Conservation (phyloP, 257 asterid species). For the Euphrasia confusa region DNA sequence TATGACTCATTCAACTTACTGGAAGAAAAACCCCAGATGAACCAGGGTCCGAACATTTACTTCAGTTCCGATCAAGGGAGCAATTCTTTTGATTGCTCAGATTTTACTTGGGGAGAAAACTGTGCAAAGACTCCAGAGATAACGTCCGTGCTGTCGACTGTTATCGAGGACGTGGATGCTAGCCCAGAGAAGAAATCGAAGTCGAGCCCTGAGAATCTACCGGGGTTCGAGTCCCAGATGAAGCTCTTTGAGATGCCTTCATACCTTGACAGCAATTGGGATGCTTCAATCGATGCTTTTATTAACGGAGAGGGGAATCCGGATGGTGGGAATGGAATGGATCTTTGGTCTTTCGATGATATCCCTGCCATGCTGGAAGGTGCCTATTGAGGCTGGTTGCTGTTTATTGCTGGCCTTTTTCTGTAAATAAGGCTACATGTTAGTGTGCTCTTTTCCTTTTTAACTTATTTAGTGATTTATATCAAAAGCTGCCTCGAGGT, state of each 20-base stretch:
- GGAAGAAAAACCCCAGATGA: conserved; percentile 66
- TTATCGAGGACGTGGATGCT: conserved; percentile 45
- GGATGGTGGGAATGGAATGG: conserved; percentile 53
- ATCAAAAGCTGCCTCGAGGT: neutral
- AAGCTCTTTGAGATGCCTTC: conserved; percentile 59
- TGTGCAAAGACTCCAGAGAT: conserved; percentile 66
- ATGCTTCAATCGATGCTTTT: conserved; percentile 62
- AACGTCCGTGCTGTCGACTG: conserved; percentile 58
- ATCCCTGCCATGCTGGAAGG: conserved; percentile 50
- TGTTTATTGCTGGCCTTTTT: conserved; percentile 16
- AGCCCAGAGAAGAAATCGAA: conserved; percentile 51
- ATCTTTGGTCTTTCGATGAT: conserved; percentile 77
- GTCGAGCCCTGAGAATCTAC: conserved; percentile 30
- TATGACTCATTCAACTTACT: conserved; percentile 35
- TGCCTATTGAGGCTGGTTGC: conserved; percentile 38
- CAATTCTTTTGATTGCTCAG: conserved; percentile 74
- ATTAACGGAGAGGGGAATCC: conserved; percentile 52
- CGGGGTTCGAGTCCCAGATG: conserved; percentile 61
- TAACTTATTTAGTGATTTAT: no score
- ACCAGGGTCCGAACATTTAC: conserved; percentile 44
- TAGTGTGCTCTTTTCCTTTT: conserved; percentile 23
- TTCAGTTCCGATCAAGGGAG: conserved; percentile 81
- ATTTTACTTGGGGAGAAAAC: conserved; percentile 70
- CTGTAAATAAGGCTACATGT: conserved; percentile 84
- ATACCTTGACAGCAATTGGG: conserved; percentile 64